These are phyloP conservation scores for Lentinula sp. DNA, from an alignment of 768 basidiomycete species.

Conservation along the genomic window DNA sequence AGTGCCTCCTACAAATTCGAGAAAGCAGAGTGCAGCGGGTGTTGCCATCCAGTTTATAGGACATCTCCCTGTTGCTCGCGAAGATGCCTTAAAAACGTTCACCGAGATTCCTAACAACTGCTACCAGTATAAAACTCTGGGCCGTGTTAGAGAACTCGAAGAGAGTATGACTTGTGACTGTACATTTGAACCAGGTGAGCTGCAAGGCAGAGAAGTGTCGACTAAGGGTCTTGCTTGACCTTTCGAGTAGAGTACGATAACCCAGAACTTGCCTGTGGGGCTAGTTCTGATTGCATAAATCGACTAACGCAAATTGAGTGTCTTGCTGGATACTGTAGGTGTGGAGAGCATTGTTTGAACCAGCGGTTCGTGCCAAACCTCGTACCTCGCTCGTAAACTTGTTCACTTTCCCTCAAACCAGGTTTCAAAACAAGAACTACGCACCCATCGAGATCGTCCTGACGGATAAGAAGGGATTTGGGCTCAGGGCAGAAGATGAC, in stretches of 20 bases:
- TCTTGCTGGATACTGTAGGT: constrained; percentile 83
- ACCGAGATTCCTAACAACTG: constrained; percentile 68
- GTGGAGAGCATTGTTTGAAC: constrained; percentile 78
- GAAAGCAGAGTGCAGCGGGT: constrained; percentile 24
- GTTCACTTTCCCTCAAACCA: constrained; percentile 23
- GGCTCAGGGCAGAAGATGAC: constrained; percentile 71
- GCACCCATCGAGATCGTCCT: constrained; percentile 83
- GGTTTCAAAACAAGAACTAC: constrained; percentile 85
- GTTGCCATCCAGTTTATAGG: constrained; percentile 64
- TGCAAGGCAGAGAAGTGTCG: constrained; percentile 3
- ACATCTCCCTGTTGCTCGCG: constrained; percentile 72
- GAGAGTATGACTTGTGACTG: constrained; percentile 98
- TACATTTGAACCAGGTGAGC: constrained; percentile 71
- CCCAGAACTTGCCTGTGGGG: constrained; percentile 71
- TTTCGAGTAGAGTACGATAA: constrained; percentile 48
- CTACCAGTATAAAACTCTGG: constrained; percentile 84
- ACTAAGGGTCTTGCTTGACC: constrained; percentile 13
- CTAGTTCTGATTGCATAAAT: constrained; percentile 92
- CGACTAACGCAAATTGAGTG: constrained; percentile 97
- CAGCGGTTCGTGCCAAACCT: constrained; percentile 61
- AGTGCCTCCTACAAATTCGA: constrained; percentile 16
- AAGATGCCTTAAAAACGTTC: constrained; percentile 69
- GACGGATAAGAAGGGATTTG: constrained; percentile 96
- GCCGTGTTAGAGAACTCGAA: constrained; percentile 80
- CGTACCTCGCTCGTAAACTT: not conserved